phyloP scores from a whole-genome alignment of 306 rosid species.

The Dryas alaskensis region DNA sequence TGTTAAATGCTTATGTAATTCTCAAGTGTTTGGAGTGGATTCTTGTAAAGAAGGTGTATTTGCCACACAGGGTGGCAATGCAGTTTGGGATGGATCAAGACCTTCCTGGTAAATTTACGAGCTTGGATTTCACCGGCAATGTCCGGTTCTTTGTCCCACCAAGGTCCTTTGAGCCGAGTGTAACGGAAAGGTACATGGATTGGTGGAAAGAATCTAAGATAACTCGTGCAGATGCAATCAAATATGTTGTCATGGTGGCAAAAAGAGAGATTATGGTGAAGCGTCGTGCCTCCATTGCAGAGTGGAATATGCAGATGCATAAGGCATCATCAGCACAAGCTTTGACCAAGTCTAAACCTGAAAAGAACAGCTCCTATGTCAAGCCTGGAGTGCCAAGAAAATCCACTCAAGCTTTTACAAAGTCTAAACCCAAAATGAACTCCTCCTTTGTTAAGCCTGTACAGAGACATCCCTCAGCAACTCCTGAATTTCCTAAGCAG shows the following conservation, averaged over 20 bases:
- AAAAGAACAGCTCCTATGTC: background rate
- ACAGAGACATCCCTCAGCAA: background rate
- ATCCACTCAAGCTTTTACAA: background rate
- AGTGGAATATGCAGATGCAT: background rate
- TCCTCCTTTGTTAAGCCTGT: background rate
- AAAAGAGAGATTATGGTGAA: background rate
- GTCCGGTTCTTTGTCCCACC: conserved; percentile 22
- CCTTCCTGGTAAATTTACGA: conserved; percentile 36
- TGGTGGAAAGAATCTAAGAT: conserved; percentile 43
- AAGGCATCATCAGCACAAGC: background rate
- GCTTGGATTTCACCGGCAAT: background rate
- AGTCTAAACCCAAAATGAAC: background rate
- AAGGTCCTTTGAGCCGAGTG: conserved; percentile 17
- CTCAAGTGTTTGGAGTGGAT: conserved; percentile 39
- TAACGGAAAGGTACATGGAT: conserved; percentile 31
- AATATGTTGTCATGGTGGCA: background rate
- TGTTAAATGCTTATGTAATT: conserved; percentile 35
- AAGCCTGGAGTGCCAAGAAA: background rate
- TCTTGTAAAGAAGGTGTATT: conserved; percentile 32
- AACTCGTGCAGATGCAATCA: background rate
- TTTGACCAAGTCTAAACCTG: background rate
- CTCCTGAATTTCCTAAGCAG: background rate
- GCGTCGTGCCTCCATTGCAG: background rate
- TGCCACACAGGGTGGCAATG: conserved; percentile 57
- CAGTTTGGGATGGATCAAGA: conserved; percentile 71